These are phyloP conservation scores for Trebouxiophyceae sp. DNA, from an alignment of 163 green algal species.

Conservation along the genomic window DNA sequence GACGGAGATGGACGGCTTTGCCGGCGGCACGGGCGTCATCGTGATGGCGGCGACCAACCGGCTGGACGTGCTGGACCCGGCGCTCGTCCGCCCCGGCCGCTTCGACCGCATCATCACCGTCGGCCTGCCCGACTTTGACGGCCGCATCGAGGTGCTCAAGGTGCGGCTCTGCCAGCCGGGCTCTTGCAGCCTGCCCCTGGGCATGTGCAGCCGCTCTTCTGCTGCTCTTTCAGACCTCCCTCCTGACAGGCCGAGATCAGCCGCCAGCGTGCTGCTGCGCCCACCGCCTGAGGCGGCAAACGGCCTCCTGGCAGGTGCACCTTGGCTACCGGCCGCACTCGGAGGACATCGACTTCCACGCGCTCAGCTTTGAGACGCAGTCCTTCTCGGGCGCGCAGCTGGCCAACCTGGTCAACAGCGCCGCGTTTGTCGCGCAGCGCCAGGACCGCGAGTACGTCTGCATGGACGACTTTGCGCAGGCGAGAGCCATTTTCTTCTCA, in stretches of 20 bases:
- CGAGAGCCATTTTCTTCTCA: too few species aligned
- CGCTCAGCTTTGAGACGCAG: constrained; percentile 51
- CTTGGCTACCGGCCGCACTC: constrained; percentile 16
- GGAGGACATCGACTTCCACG: constrained; percentile 37
- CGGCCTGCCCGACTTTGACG: constrained; percentile 74
- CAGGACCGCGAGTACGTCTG: constrained; percentile 30
- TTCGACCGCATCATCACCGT: constrained; percentile 91
- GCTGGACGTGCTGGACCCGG: constrained; percentile 91
- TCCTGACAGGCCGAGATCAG: too few species aligned
- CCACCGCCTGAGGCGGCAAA: too few species aligned
- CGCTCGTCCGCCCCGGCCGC: constrained; percentile 85
- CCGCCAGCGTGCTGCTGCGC: too few species aligned
- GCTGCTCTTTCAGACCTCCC: too few species aligned
- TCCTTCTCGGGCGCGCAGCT: constrained; percentile 50
- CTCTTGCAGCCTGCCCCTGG: too few species aligned
- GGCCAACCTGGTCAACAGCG: constrained; percentile 69
- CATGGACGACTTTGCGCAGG: constrained; percentile 40
- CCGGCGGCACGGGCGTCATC: constrained; percentile 55
- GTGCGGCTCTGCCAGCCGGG: constrained; percentile 22
- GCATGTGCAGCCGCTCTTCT: too few species aligned
- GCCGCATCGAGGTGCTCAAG: constrained; percentile 79
- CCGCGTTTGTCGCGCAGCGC: constrained; percentile 40
- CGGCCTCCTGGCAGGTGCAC: constrained; percentile 54
- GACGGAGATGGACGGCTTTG: constrained; percentile 95
- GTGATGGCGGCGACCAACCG: constrained; percentile 97